Evolutionary conservation across 371 early-diverging fungal genomes (phyloP), one percentile per base, ranked within the genome.

Genomic region (Catenaria anguillulae): DNA sequence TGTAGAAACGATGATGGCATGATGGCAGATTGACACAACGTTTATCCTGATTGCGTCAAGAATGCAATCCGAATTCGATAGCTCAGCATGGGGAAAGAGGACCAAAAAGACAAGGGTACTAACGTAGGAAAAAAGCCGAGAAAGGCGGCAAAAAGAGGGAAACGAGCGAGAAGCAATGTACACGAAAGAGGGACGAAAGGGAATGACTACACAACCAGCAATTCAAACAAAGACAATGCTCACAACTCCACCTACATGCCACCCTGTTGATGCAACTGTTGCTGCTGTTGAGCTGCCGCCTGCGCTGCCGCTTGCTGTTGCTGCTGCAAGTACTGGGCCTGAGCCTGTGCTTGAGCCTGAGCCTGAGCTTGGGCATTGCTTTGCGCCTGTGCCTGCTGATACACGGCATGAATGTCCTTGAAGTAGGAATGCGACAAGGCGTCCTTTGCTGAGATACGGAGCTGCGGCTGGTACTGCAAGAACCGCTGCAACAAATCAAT

Each of bases 161-260:
- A 4, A n/a, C 46, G 24, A 46, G 46, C 46, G 46, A 24, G 23
- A 21, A 10, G n/a, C n/a, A 24, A 24, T 46, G n/a, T 21, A 46
- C 8, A 1, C n/a, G 46, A 21, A 24, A 24, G n/a, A 19, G n/a
- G 24, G 89, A 5, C 94, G 92, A 23, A 93, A 67, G 24, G 87
- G 67, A 26, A 78, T 75, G 58, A 81, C 85, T 43, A 93, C 69
- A 19, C 77, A 75, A 63, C 81, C 78, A 40, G 76, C 75, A 24
- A 81, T n/a, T n/a, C n/a, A n/a, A n/a, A n/a, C 77, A 67, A 80
- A 92, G 29, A 83, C 65, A 12, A 90, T 87, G 63, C 90, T 87
- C 67, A 84, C 84, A 29, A 76, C 74, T 76, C 79, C 63, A 62
- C 87, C 98, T 58, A 97, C 97, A 29, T 94, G 97, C 42, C 97